These are phyloP conservation scores for Cylindrodendrum hubeiense DNA, from an alignment of 2,329 filamentous ascomycete species.

Conservation along the genomic window DNA sequence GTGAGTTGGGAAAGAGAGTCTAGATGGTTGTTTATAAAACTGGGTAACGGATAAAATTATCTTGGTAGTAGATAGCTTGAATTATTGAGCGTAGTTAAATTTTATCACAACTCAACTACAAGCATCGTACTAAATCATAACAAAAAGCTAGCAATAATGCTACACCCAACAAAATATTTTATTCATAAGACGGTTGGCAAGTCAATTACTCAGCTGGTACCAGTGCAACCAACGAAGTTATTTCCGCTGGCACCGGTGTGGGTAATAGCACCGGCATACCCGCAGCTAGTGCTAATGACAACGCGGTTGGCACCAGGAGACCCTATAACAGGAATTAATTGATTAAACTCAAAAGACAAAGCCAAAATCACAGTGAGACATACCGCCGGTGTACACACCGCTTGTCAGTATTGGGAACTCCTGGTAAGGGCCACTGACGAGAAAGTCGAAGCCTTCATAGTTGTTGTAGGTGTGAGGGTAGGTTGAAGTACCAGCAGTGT, in stretches of 20 bases:
- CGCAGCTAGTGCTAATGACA: constrained; percentile 68
- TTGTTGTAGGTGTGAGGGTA: constrained; percentile 57
- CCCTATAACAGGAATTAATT: constrained; percentile 30
- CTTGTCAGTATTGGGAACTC: constrained; percentile 53
- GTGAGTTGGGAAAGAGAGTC: too few species aligned
- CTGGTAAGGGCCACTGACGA: constrained; percentile 50
- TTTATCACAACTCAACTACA: too few species aligned
- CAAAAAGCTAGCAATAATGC: too few species aligned
- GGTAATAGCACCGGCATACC: constrained; percentile 74
- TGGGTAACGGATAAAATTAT: too few species aligned
- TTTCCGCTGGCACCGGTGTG: constrained; percentile 78
- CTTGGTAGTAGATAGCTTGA: too few species aligned
- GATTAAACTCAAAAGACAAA: neutral
- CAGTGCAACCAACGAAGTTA: constrained; percentile 73
- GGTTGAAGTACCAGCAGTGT: constrained; percentile 44
- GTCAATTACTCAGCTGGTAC: constrained; percentile 31
- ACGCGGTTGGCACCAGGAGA: constrained; percentile 75
- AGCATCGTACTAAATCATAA: too few species aligned
- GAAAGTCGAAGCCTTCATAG: constrained; percentile 53
- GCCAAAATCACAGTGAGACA: constrained; percentile 5
- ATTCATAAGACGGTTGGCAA: too few species aligned
- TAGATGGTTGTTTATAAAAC: too few species aligned
- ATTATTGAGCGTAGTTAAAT: too few species aligned
- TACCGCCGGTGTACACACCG: constrained; percentile 53
- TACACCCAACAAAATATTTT: too few species aligned